These are phyloP conservation scores for Boletus smithii DNA, from an alignment of 1,284 basidiomycete species.

Conservation along the genomic window DNA sequence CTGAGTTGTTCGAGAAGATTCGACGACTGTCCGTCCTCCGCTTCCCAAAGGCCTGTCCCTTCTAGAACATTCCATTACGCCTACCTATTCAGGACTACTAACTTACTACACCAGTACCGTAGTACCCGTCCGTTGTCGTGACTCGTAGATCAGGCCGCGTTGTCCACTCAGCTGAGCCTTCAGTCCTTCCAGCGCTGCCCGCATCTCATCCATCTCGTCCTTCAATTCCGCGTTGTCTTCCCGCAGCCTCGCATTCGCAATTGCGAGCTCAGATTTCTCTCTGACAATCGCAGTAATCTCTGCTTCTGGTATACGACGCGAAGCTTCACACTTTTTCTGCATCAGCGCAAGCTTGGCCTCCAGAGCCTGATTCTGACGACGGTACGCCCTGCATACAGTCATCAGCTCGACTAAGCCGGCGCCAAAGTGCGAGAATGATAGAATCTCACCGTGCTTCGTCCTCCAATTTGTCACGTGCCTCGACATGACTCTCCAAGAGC, in stretches of 20 bases:
- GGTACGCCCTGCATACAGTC: constrained; percentile 42
- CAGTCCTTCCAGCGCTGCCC: constrained; percentile 64
- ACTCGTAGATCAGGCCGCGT: constrained; percentile 40
- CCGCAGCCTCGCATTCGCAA: constrained; percentile 47
- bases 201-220: constrained; percentile 69
- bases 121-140: constrained; percentile 25
- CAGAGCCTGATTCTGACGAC: constrained; percentile 55
- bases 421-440: neutral
- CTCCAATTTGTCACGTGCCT: constrained; percentile 49
- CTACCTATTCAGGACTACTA: constrained; percentile 32
- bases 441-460: constrained; percentile 51
- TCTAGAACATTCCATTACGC: constrained; percentile 32
- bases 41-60: constrained; percentile 13
- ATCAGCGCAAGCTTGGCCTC: constrained; percentile 48
- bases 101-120: neutral
- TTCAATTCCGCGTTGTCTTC: constrained; percentile 57
- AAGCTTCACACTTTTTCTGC: constrained; percentile 36
- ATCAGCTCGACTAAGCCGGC: constrained; percentile 10
- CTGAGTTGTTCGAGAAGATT: constrained; percentile 55
- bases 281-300: constrained; percentile 42
- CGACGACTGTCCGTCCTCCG: constrained; percentile 36
- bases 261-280: constrained; percentile 46
- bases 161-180: constrained; percentile 51
- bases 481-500: constrained; percentile 53
- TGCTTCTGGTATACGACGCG: constrained; percentile 36